Evolutionary conservation across 192 early-diverging fungal genomes (phyloP), one percentile per base, ranked within the genome.

Genomic region (Gonapodya prolifera): DNA sequence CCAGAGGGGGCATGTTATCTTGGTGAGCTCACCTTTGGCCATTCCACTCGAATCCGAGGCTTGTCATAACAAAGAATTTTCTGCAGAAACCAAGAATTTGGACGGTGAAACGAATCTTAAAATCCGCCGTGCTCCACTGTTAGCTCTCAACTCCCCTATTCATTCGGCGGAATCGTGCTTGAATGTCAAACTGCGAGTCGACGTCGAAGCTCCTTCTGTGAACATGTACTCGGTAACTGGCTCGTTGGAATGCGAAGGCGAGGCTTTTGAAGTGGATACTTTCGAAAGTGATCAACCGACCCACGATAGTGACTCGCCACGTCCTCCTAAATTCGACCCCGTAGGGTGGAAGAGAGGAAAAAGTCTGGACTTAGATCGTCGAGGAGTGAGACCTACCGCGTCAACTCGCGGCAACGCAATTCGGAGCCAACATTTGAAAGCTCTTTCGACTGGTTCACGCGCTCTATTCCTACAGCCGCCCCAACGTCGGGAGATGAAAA

Each of bases 101-200:
- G 97, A 98, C 78, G 97, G 97, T 35, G 97, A 98, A 82, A 98
- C 97, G n/a, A 98, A 98, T 79, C 82, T 98, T 1, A 98, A 98
- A 84, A 87, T 93, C 34, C 90, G 93, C 28, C 77, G 86, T 8
- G 8, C 28, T 13, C 71, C 71, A 1, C 85, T 91, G 16, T 35
- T 96, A 1, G 78, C 84, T 8, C 91, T 94, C 35, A 89, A 92
- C 16, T 80, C 83, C 13, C 81, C 90, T 69, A 86, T 95, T 76
- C 82, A 86, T 45, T 90, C 89, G 0, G 91, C 92, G n/a, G 85
- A 85, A 31, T 92, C 94, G 29, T 97, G 95, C 82, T 77, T 81
- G n/a, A 83, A 87, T 0, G 78, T 89, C 17, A 85, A 83, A 13
- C 89, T 87, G 71, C 18, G 32, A 32, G 29, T 99, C 2, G 93